Percentiles rank a stretch among this genome's conserved stretches.
Conservation (phyloP, 768 basidiomycete species). For the Filobasidium floriforme region DNA sequence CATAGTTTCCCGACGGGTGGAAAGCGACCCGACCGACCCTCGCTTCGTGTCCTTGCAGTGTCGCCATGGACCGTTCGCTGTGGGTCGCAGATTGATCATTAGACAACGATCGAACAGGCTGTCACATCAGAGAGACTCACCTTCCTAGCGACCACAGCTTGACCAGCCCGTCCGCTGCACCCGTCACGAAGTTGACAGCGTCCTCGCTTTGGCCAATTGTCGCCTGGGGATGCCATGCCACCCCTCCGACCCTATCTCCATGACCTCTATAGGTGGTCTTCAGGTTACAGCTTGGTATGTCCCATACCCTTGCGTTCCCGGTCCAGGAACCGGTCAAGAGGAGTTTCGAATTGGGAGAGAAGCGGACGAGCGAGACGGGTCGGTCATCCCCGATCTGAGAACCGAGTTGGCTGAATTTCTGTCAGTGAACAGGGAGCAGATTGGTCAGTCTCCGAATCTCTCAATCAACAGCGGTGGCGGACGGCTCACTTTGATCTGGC, state of each 20-base stretch:
- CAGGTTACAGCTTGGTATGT: slow-evolving; percentile 79
- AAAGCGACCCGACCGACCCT: slow-evolving; percentile 91
- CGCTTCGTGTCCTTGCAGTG: slow-evolving; percentile 77
- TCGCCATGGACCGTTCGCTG: slow-evolving; percentile 78
- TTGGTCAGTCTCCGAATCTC: not conserved
- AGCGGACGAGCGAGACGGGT: slow-evolving; percentile 86
- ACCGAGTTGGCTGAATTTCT: slow-evolving; percentile 87
- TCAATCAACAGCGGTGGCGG: not conserved
- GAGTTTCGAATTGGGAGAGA: slow-evolving; percentile 80
- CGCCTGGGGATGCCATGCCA: slow-evolving; percentile 95
- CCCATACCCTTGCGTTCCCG: slow-evolving; percentile 89
- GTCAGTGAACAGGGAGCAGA: not conserved
- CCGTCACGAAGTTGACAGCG: slow-evolving; percentile 78
- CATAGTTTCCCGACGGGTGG: slow-evolving; percentile 88
- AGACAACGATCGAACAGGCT: not conserved
- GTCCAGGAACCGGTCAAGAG: slow-evolving; percentile 95
- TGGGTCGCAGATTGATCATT: slow-evolving; percentile 11
- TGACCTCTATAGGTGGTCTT: slow-evolving; percentile 77
- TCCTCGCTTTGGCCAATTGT: slow-evolving; percentile 60
- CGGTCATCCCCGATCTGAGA: slow-evolving; percentile 97
- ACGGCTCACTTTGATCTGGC: slow-evolving; percentile 70
- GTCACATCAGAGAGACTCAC: slow-evolving; percentile 47
- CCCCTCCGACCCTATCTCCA: slow-evolving; percentile 81
- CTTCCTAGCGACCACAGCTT: slow-evolving; percentile 82
- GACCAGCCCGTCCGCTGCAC: slow-evolving; percentile 77